Base-by-base conservation (phyloP, 305 asterid genomes). In the Withania somnifera region DNA sequence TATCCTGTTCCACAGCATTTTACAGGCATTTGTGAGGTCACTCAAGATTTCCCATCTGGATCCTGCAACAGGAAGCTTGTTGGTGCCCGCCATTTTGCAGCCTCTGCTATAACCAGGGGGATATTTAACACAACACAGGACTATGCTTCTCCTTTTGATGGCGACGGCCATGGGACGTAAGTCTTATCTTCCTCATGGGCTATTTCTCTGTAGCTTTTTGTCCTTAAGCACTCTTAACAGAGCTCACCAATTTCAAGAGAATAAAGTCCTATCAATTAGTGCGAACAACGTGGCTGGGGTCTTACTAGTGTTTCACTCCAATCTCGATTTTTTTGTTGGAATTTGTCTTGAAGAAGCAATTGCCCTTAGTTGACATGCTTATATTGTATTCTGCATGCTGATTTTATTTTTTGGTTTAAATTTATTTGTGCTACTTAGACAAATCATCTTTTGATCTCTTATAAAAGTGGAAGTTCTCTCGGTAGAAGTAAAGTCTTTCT, bases 101-200 rank as follows among this genome's bases (percentile, higher is more conserved):
- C 98, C 52, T 97, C 99, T 50, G 99, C 98, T 42, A 97, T 97
- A 73, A 97, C 96, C 28, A 90, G 99, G 86, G 99, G 99, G 87
- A 95, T 97, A 81, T 97, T 95, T 83, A 95, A 95, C 87, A 95
- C 98, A 67, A 84, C 97, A 50, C 92, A 95, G 88, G 99, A 95
- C 85, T 94, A 89, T 87, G 98, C 99, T 83, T 97, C 99, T 17
- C 99, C 99, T 1, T 91, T 80, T 86, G 98, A 97, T 84, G 99
- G 93, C 26, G 98, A 95, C 81, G 99, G 98, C 86, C 99, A 97
- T 82, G 99, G 99, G 82, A 93, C 98, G 98, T 97, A 90, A 90
- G 99, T 90, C 32, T 80, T 66, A 80, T 79, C 78, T 68, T 42
- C 69, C 56, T 38, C 26, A 77, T 45, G 45, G 26, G 81, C 56